Evolutionary conservation across 2,329 filamentous ascomycete genomes (phyloP), one percentile per base, ranked within the genome.

Genomic region (Metarhizium robertsii): DNA sequence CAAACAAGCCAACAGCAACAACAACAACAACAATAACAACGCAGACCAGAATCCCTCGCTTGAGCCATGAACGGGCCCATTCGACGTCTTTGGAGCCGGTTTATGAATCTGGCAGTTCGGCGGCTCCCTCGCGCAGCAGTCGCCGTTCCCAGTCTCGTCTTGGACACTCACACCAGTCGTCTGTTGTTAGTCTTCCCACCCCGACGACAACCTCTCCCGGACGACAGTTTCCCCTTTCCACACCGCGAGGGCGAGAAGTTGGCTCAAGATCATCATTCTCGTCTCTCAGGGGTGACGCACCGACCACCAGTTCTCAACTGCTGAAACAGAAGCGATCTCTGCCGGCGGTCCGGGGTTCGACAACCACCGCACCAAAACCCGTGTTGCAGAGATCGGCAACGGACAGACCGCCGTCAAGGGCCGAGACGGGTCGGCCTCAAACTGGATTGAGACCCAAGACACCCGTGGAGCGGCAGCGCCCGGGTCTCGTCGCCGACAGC

Each of bases 51-150:
- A 87, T 96, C 58, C 91, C 92, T 42, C 83, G 91, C 53, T 87
- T 92, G 40, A 79, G 78, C 57, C 85, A 88, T 69, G 87, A 90
- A 65, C 80, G 87, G 53, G 81, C 85, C 5, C 81, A 84, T 61
- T 88, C 88, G 8, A 73, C 71, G 11, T 86, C 87, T 18, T 79
- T 97, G n/a, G 92, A 95, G 66, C 91, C 92, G 25, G 91, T 97
- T 6, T 95, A 90, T 43, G 92, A 97, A 72, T 91, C 85, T 61
- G 91, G 91, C 52, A 90, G 85, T 4, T 83, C 88, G 20, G 80
- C 88, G 50, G 74, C 77, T 53, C 75, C 78, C 46, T 81, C 79
- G 58, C 73, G 75, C 16, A 4, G 25, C 25, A 77, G 77, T 60
- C 80, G 83, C 55, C 78, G 84, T 60, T 83, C 87, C 46, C 81